Base-by-base conservation (phyloP, 805 yeast species). In the Kluyveromyces nonfermentans region DNA sequence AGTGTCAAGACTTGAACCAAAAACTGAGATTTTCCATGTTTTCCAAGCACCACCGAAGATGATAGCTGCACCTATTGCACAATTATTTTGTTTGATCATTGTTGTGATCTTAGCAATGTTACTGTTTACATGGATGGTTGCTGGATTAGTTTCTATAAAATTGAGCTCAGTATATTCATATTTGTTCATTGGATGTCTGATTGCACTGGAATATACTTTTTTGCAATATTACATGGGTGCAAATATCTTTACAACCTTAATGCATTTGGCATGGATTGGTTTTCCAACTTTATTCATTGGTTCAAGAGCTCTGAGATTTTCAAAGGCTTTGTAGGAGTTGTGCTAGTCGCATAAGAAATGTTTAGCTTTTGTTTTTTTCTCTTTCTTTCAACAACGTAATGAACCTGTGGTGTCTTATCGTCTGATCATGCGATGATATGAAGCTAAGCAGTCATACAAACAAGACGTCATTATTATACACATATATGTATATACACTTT, bases 1-100 rank as follows among this genome's bases (percentile, higher is more conserved):
- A 31, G 61, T 62, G 25, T 16, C 41, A 3, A 51, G 63, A 42
- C 62, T 71, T 45, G 82, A 73, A 2, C 59, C 72, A 12, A 60
- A 71, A 56, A 75, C 80, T 2, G 88, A 82, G 62, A 82, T 86
- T 50, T 62, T 61, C 50, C 87, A 85, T 60, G 58, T 64, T 32
- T 87, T 86, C 67, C 71, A 69, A 44, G 59, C 63, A 4, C 74
- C 73, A n/a, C 77, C 79, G 17, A 62, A 62, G 30, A 75, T 80
- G 31, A 78, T 76, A 10, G 65, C 74, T 44, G 63, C 76, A 7
- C 47, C 69, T 2, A 50, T 83, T 19, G 80, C 89, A 2, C 49
- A 71, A 8, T 51, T 71, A 1, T 81, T 83, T 53, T 68, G 72
- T 16, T 67, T 64, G 3, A 64, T 64, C 5, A 72, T 77, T 12